Percentiles rank a stretch among this genome's conserved stretches.
phyloP scores from a whole-genome alignment of 208 protist genomes.

The Crithidia thermophila region DNA sequence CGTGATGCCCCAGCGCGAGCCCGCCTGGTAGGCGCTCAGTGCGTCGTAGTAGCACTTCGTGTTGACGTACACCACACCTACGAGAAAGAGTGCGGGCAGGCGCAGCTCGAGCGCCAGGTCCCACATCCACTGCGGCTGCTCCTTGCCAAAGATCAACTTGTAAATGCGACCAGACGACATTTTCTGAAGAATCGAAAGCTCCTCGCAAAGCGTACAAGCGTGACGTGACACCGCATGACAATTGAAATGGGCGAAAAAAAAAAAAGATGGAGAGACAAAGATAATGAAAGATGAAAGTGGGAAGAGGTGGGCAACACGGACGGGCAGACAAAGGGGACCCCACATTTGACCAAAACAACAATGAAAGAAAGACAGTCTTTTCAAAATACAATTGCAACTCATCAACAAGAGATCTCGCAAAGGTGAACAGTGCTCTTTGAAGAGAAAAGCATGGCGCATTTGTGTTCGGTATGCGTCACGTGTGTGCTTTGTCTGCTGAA shows the following conservation, averaged over 20 bases:
- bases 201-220: too few species aligned
- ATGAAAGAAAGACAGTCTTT: too few species aligned
- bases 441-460: too few species aligned
- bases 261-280: conserved; percentile 1
- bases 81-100: conserved; percentile 67
- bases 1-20: conserved; percentile 73
- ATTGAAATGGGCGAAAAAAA: conserved; percentile 6
- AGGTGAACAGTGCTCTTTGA: too few species aligned
- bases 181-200: background rate
- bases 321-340: background rate
- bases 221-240: too few species aligned
- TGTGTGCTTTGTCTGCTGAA: too few species aligned
- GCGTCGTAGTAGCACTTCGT: conserved; percentile 85
- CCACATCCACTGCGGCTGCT: conserved; percentile 88
- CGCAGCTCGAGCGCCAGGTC: conserved; percentile 87
- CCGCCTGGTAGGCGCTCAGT: conserved; percentile 64
- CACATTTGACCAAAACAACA: too few species aligned
- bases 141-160: conserved; percentile 60
- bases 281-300: conserved; percentile 2
- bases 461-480: too few species aligned
- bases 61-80: conserved; percentile 72
- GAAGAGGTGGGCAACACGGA: too few species aligned
- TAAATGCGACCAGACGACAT: conserved; percentile 81
- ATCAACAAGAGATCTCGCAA: too few species aligned
- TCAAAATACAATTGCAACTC: too few species aligned